Evolutionary conservation across 176 grass and related monocot genomes (phyloP), one percentile per base, ranked within the genome.

Genomic region (Lolium rigidum): DNA sequence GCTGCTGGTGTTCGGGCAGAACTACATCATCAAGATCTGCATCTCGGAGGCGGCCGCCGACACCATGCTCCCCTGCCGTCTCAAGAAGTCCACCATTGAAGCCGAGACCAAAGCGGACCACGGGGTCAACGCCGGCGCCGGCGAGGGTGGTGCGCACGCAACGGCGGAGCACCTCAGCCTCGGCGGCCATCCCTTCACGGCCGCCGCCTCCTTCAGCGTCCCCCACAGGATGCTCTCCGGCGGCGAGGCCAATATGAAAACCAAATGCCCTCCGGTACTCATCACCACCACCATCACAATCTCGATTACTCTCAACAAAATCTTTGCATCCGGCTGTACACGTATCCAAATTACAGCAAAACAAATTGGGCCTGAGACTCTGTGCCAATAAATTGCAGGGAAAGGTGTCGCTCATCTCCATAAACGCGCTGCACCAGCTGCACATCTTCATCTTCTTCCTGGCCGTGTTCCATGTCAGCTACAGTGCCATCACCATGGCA

Each of bases 371-470:
- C 7, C 24, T 75, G 47, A 52, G 31, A 31, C 1, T 47, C 6
- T 15, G 37, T 49, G 41, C 5, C 2, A 21, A 9, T 8, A 52
- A 66, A 52, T 28, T 86, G 61, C 83, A 95, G 72, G 97, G 94
- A n/a, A 92, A 91, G 76, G 92, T 99, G 76, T 91, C 94, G 8
- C 86, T 99, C 63, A 92, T 96, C 62, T 99, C 97, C 11, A 84
- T 95, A 67, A 91, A 96, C 73, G 97, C 52, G 6, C 90, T 94
- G 63, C 94, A 99, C 90, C 97, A 99, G 92, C 78, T 99, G 58
- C 97, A 99, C 87, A 99, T 99, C 85, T 99, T 99, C 90, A 96
- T 99, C 91, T 99, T 99, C 88, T 99, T 99, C 87, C 87, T 99
- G 4, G 97, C 94, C 14, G 92, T 93, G 58, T 96, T 96, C 85